Evolutionary conservation across 2,329 filamentous ascomycete genomes (phyloP), one percentile per base, ranked within the genome.

Genomic region (Juglanconis oblonga): DNA sequence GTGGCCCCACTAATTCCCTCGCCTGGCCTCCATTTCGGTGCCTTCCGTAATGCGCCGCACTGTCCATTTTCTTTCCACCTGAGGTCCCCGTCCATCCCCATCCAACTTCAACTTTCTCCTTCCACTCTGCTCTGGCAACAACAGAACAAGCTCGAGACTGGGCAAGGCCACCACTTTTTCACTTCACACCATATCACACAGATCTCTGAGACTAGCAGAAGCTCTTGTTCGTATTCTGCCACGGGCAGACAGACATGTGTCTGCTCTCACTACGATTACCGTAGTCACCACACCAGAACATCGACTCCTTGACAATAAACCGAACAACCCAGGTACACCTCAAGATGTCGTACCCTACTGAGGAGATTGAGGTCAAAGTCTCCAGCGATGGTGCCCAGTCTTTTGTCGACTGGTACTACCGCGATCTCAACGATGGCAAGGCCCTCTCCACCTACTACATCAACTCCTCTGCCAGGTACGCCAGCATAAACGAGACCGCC

Each of bases 321-420:
- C 17, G 17, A 24, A 24, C 33, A 32, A 24, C 5, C 35, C 8
- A 10, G 5, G 8, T 36, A 13, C 10, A 3, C 36, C 24, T 24
- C 32, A 14, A 52, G 14, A 62, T 62, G 61, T 55, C 61, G 8
- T 51, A 55, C 35, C 61, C 61, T 4, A 52, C 35, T n/a, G 73
- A 72, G 64, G 75, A 81, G 65, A 76, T 72, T 44, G 72, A 81
- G 67, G 72, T 81, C 64, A 76, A 72, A 64, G 72, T 72, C 64
- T 79, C 79, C 9, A 75, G 77, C 62, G 78, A 83, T 69, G 79
- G 87, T 62, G 89, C 91, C 56, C 84, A 89, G 66, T 78, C 76
- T 57, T 94, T 96, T 68, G 81, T 89, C 65, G 85, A 88, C 63
- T 79, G 83, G 64, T 96, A 89, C 78, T 96, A 96, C 76, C 79